Base-by-base conservation (phyloP, 257 asterid species). In the Scutellaria galericulata region DNA sequence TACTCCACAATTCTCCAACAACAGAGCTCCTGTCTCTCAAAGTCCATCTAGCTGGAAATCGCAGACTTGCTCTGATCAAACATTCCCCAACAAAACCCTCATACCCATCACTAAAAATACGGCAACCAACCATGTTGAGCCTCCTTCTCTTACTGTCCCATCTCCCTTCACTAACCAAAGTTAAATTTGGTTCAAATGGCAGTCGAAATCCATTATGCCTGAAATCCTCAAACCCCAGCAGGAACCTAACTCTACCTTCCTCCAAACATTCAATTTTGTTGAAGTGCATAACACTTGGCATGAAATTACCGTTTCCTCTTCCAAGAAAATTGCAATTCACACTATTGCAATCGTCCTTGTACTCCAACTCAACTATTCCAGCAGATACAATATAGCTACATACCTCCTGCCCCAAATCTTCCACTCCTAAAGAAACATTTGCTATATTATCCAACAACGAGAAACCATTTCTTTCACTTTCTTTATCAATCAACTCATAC, bases 111-210 rank as follows among this genome's bases (percentile, higher is more conserved):
- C 81, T 84, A 59, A 81, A 83, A 64, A 91, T 86, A 64, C 83
- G 87, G 74, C 98, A 93, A n/a, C 84, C 97, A 79, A 88, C 87
- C 94, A 91, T 80, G 81, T 90, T 80, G 66, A 93, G 88, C 83
- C 89, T 84, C 78, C 63, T 91, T 15, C 77, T 86, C 87, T 81
- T 75, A 52, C 31, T 64, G 44, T 93, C 86, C 96, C 96, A 93
- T 73, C 78, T 89, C 64, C 98, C 98, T 79, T 93, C 98, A 18
- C 81, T 78, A 73, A 91, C 84, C 75, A 93, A 74, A 18, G 94
- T 85, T 53, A 58, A 45, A 64, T 86, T 88, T 5, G 95, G 96
- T 27, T 84, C 84, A 41, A 87, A 81, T 35, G 84, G 73, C 70
- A 83, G 13, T 20, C 11, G 78, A 66, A 60, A 54, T 7, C 82